phyloP scores from a whole-genome alignment of 164 flowering plant species.

The Sedum album region DNA sequence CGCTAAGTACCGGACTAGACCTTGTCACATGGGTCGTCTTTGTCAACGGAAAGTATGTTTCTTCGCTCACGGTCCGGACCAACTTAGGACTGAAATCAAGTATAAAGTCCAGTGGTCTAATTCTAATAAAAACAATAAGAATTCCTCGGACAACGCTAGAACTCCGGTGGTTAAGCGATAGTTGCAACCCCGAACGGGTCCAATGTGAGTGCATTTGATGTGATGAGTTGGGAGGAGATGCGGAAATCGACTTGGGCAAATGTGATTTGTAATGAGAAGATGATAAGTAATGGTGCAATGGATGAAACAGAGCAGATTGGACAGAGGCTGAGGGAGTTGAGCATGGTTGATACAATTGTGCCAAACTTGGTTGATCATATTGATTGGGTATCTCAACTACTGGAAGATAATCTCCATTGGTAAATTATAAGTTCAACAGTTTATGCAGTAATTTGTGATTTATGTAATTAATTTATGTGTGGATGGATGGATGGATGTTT shows the following conservation, averaged over 20 bases:
- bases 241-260: neutral
- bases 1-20: conserved; percentile 42
- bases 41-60: conserved; percentile 58
- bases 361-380: neutral
- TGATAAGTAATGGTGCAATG: neutral
- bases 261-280: neutral
- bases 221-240: neutral
- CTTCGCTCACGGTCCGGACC: conserved; percentile 49
- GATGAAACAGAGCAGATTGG: neutral
- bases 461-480: too few species aligned
- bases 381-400: neutral
- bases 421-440: neutral
- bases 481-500: too few species aligned
- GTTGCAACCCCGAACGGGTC: neutral
- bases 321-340: neutral
- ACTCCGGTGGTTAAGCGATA: neutral
- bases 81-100: conserved; percentile 29
- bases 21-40: conserved; percentile 36
- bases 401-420: neutral
- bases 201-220: neutral
- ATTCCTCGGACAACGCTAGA: neutral
- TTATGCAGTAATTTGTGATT: too few species aligned
- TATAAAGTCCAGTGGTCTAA: conserved; percentile 1
- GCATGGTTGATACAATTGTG: neutral
- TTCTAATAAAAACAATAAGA: too few species aligned